Base-by-base conservation (phyloP, 148 eudicot species). In the Diospyros kaki region DNA sequence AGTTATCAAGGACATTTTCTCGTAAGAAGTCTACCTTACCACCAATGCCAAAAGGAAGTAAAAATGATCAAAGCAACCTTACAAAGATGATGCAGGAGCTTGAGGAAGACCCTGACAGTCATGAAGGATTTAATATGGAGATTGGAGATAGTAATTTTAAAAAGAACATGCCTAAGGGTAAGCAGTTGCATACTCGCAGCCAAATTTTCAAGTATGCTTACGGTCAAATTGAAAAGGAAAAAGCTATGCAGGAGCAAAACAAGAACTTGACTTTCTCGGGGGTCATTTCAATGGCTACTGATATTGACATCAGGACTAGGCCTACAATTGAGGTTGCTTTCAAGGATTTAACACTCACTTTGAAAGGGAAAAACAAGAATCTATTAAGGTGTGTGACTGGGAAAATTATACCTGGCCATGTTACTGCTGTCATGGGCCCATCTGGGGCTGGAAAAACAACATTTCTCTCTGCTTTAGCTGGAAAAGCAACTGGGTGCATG, bases 401-500 rank as follows among this genome's bases (percentile, higher is more conserved):
- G 15, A 90, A 84, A 73, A 69, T 90, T 39, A 68, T 81, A 69
- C 94, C 94, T 65, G 91, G 94, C 51, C 84, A 86, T 55, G 88
- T 90, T 40, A 82, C 94, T 13, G 94, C 94, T 63, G 89, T 90
- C 58, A 90, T 89, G 94, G 94, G 94, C 14, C 94, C 94, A n/a
- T 90, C 94, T 15, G 94, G 94, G 44, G 94, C 94, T 48, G 94
- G 94, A 52, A 90, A 90, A 76, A 90, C 94, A 68, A 90, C 94
- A 43, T 83, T 90, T 80, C 86, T 90, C 48, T 86, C 89, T 63
- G 94, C 94, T 64, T 75, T 90, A 79, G 78, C 88, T 40, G 94
- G 94, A 58, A 90, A 86, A 78, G 84, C 87, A 55, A 77, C 88
- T 62, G 94, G 94, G n/a, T 87, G 91, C 66, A 83, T 76, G 6